Evolutionary conservation across 345 rosid genomes (phyloP).

Genomic region (Moringa oleifera): DNA sequence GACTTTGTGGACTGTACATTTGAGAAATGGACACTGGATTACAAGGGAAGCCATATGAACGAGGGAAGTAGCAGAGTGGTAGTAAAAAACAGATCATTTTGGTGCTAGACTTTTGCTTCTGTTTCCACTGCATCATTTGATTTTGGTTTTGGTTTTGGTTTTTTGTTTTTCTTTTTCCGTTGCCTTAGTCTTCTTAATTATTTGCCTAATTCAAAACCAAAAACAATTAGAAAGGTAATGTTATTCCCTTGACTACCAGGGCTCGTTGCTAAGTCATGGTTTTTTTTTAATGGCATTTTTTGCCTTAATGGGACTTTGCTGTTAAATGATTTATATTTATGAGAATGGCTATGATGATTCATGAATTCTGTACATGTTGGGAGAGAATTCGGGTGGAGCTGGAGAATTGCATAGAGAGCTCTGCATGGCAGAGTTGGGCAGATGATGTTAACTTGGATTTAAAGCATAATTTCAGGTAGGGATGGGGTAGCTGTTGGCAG

Average conservation of each 20-base stretch:
- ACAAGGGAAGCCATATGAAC: slow-evolving; percentile 32
- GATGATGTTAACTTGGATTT: too few relatives aligned
- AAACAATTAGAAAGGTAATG: slow-evolving; percentile 8
- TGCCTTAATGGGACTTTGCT: too few relatives aligned
- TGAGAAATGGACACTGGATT: slow-evolving; percentile 95
- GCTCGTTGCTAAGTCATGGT: too few relatives aligned
- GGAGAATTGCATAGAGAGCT: too few relatives aligned
- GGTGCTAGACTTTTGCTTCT: slow-evolving; percentile 38
- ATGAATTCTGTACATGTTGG: too few relatives aligned
- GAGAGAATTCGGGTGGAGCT: too few relatives aligned
- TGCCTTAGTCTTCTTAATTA: neutral
- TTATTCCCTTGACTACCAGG: slow-evolving; percentile 15
- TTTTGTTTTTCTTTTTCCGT: neutral
- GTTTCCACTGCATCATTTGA: neutral
- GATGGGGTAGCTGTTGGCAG: too few relatives aligned
- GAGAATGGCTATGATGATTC: too few relatives aligned
- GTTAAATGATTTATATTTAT: too few relatives aligned
- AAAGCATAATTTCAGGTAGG: too few relatives aligned
- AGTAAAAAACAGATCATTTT: slow-evolving; percentile 48
- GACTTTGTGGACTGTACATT: slow-evolving; percentile 74
- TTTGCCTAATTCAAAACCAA: slow-evolving; percentile 12
- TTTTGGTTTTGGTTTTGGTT: neutral
- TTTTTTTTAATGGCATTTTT: too few relatives aligned
- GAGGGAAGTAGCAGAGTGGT: slow-evolving; percentile 17
- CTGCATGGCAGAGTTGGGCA: too few relatives aligned